A percentile compares a stretch with the other conserved stretches of the same genome.
phyloP scores from a whole-genome alignment of 2,329 filamentous ascomycete species.

The Alternaria infectoria region DNA sequence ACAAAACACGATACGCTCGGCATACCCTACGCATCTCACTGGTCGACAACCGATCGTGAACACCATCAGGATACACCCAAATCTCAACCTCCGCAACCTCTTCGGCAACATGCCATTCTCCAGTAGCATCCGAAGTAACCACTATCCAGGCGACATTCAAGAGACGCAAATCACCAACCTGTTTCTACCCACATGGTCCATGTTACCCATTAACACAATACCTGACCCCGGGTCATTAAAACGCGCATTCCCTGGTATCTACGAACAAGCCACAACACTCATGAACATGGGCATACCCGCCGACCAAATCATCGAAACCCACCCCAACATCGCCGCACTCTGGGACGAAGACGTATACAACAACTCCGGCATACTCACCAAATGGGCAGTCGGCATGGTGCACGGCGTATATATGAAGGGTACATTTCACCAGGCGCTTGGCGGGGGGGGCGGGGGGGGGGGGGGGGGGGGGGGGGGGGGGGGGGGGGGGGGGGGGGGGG shows the following conservation, averaged over 20 bases:
- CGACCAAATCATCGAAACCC: constrained; percentile 22
- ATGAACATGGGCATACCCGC: constrained; percentile 14
- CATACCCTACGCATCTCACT: constrained; percentile 24
- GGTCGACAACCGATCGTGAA: constrained; percentile 29
- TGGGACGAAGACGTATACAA: constrained; percentile 25
- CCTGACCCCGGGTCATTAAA: constrained; percentile 26
- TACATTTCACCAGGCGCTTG: background rate
- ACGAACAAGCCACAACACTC: constrained; percentile 20
- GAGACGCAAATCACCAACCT: constrained; percentile 20
- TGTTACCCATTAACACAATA: constrained; percentile 29
- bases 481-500: no score
- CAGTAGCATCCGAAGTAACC: constrained; percentile 13
- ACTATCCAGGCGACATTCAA: constrained; percentile 16
- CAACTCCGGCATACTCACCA: constrained; percentile 24
- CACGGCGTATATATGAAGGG: constrained; percentile 28
- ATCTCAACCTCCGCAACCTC: constrained; percentile 23
- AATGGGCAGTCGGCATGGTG: constrained; percentile 31
- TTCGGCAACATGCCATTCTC: constrained; percentile 28
- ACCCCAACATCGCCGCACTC: constrained; percentile 31
- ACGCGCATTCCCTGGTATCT: constrained; percentile 13
- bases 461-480: no score
- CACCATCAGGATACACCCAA: constrained; percentile 29
- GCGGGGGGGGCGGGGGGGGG: no score
- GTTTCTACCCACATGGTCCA: constrained; percentile 32
- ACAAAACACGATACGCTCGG: constrained; percentile 12